Percentiles rank a stretch among this genome's conserved stretches.
phyloP scores from a whole-genome alignment of 768 basidiomycete species.

The Cubamyces lactineus region DNA sequence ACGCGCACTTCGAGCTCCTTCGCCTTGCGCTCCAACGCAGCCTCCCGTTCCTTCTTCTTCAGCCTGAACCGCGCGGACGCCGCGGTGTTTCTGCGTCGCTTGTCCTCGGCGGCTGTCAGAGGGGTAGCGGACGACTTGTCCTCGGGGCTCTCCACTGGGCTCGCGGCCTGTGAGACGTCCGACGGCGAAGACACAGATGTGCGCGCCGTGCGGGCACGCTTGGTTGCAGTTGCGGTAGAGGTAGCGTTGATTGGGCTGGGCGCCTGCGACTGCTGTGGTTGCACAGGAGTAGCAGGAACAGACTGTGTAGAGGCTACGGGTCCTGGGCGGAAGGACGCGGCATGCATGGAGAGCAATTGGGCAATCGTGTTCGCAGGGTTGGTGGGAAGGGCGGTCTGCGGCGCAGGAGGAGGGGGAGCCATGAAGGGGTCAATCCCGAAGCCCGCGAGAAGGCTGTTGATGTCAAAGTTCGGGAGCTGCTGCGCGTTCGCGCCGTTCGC shows the following conservation, averaged over 20 bases:
- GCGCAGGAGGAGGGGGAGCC: constrained; percentile 36
- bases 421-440: constrained; percentile 50
- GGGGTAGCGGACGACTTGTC: constrained; percentile 30
- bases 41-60: constrained; percentile 96
- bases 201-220: constrained; percentile 53
- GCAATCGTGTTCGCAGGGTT: constrained; percentile 57
- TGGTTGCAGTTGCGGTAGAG: constrained; percentile 35
- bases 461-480: constrained; percentile 49
- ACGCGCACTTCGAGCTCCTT: constrained; percentile 85
- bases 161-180: constrained; percentile 35
- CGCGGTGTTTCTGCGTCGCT: constrained; percentile 91
- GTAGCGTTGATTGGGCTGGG: constrained; percentile 24
- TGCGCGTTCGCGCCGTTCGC: constrained; percentile 23
- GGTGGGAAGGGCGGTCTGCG: constrained; percentile 35
- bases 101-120: constrained; percentile 75
- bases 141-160: constrained; percentile 21
- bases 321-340: constrained; percentile 36
- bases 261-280: constrained; percentile 19
- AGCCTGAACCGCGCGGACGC: constrained; percentile 91
- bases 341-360: constrained; percentile 68
- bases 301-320: background rate
- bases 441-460: constrained; percentile 40
- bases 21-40: constrained; percentile 80
- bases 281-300: constrained; percentile 18
- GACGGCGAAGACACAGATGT: constrained; percentile 24